These are phyloP conservation scores for Globisporangium splendens DNA, from an alignment of 352 stramenopile species.

Conservation along the genomic window DNA sequence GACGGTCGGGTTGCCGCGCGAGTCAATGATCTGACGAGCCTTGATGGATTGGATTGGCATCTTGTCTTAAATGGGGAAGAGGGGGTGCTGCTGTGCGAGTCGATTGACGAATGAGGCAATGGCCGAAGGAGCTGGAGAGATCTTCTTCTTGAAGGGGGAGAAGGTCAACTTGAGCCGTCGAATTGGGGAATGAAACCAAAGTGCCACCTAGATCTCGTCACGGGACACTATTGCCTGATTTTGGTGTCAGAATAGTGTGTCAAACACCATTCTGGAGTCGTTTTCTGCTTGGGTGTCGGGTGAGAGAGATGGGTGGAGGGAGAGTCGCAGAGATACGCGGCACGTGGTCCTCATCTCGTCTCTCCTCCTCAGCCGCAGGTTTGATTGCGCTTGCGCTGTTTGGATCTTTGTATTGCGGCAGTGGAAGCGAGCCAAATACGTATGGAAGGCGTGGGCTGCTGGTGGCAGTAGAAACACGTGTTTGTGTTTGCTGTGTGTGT, in stretches of 20 bases:
- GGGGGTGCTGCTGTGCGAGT: slow-evolving; percentile 1
- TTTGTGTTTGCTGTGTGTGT: too few species aligned
- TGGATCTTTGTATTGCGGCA: not conserved
- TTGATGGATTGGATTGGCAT: slow-evolving; percentile 88
- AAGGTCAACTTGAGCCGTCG: slow-evolving; percentile 19
- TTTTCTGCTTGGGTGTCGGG: slow-evolving; percentile 24
- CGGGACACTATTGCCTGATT: slow-evolving; percentile 8
- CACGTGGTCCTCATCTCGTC: too few species aligned
- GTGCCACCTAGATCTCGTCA: slow-evolving; percentile 20
- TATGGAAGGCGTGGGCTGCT: not conserved
- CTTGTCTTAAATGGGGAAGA: too few species aligned
- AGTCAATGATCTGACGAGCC: slow-evolving; percentile 98
- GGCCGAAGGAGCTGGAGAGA: too few species aligned
- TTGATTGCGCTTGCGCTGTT: not conserved
- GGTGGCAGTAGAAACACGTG: too few species aligned
- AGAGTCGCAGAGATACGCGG: not conserved
- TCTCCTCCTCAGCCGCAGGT: not conserved
- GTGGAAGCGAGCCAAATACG: not conserved
- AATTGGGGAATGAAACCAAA: slow-evolving; percentile 19
- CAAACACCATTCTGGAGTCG: not conserved
- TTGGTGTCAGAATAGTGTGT: not conserved
- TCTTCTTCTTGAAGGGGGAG: not conserved
- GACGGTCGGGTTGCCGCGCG: slow-evolving; percentile 97
- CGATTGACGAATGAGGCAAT: not conserved
- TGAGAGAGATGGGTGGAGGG: not conserved